Percentiles rank a stretch among this genome's conserved stretches.
These are phyloP conservation scores for Pyrenochaeta sp. DNA, from an alignment of 2,329 filamentous ascomycete genomes.

Conservation along the genomic window DNA sequence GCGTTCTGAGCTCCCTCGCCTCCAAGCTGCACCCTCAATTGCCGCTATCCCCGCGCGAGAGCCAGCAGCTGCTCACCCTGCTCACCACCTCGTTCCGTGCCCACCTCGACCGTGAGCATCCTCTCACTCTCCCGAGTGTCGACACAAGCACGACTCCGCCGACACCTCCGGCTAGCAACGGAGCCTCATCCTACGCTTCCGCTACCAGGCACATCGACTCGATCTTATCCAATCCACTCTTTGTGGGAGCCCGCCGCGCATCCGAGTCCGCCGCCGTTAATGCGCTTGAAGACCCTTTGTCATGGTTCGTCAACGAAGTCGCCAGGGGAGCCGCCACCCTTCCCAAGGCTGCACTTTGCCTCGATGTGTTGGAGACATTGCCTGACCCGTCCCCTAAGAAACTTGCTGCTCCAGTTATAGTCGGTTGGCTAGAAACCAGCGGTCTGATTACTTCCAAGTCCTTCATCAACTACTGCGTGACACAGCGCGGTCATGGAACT, in stretches of 20 bases:
- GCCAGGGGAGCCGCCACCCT: slow-evolving; percentile 48
- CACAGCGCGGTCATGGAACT: slow-evolving; percentile 10
- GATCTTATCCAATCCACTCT: slow-evolving; percentile 60
- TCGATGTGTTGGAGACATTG: slow-evolving; percentile 38
- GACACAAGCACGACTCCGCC: slow-evolving; percentile 1
- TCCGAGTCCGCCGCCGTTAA: slow-evolving; percentile 35
- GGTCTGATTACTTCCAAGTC: slow-evolving; percentile 35
- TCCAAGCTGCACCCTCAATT: slow-evolving; percentile 62
- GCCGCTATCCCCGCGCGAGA: slow-evolving; percentile 64
- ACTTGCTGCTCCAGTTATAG: slow-evolving; percentile 28
- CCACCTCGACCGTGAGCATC: slow-evolving; percentile 68
- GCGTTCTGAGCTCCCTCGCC: slow-evolving; percentile 51
- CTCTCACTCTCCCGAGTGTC: slow-evolving; percentile 29
- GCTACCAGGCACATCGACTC: slow-evolving; percentile 58
- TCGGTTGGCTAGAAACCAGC: slow-evolving; percentile 41
- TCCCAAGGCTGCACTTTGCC: slow-evolving; percentile 48
- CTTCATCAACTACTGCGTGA: slow-evolving; percentile 28
- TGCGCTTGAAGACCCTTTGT: slow-evolving; percentile 47
- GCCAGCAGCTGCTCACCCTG: slow-evolving; percentile 64
- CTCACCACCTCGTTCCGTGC: slow-evolving; percentile 69
- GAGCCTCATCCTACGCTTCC: slow-evolving; percentile 47
- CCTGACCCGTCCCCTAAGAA: slow-evolving; percentile 10
- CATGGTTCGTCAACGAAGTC: slow-evolving; percentile 51
- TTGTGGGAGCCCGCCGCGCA: slow-evolving; percentile 43
- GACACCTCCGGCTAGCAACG: slow-evolving; percentile 11